phyloP scores from a whole-genome alignment of 148 eudicot species.

The Vaccinium myrtillus region DNA sequence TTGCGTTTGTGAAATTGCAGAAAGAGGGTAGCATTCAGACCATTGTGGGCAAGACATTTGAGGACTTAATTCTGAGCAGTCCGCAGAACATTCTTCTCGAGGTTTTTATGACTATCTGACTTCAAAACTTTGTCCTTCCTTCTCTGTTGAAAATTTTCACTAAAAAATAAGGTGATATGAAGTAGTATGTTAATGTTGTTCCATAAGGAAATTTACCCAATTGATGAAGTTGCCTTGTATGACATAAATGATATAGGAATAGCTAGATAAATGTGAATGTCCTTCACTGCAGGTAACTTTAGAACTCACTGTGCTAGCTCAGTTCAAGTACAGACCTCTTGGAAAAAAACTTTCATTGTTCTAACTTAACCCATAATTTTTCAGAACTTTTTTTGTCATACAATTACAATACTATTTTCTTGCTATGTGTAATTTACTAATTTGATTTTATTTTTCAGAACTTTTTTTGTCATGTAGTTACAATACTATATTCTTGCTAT shows the following conservation, averaged over 20 bases:
- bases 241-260: background rate
- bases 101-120: constrained; percentile 40
- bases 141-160: background rate
- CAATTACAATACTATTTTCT: background rate
- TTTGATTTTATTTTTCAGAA: background rate
- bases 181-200: background rate
- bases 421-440: background rate
- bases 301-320: background rate
- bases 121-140: background rate
- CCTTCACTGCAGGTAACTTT: background rate
- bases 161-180: background rate
- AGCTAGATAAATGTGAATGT: background rate
- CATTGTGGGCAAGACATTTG: constrained; percentile 89
- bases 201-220: background rate
- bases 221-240: background rate
- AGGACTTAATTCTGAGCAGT: constrained; percentile 62
- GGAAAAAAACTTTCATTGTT: background rate
- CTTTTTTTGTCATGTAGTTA: background rate
- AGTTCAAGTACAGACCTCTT: background rate
- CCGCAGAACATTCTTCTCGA: constrained; percentile 69
- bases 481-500: background rate
- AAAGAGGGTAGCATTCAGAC: constrained; percentile 50
- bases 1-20: constrained; percentile 44
- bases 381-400: background rate
- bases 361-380: background rate